Evolutionary conservation across 2,329 filamentous ascomycete species (phyloP).

Genomic region (Teratosphaeria pseudoeucalypti): DNA sequence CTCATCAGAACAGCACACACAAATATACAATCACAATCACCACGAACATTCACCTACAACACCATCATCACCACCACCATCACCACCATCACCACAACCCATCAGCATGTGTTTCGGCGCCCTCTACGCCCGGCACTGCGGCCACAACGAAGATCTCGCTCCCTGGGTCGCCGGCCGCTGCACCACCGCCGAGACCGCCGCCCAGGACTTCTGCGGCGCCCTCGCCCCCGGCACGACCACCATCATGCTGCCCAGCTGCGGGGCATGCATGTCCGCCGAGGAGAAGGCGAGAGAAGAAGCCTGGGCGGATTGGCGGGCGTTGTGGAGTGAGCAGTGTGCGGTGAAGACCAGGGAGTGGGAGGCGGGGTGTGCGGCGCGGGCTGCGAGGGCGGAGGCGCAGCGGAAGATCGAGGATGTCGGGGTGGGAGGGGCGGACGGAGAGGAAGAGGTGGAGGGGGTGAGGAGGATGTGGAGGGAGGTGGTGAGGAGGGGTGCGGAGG

Average conservation of each 20-base stretch:
- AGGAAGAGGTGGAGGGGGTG: neutral
- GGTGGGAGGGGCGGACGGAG: neutral
- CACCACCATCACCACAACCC: neutral
- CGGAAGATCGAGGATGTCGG: neutral
- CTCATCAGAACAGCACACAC: neutral
- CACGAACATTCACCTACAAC: neutral
- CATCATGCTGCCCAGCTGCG: neutral
- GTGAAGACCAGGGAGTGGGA: neutral
- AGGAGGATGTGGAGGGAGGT: neutral
- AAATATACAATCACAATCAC: neutral
- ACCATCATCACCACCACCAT: neutral
- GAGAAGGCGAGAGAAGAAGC: neutral
- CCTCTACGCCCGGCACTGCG: neutral
- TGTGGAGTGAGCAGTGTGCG: neutral
- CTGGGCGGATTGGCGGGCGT: neutral
- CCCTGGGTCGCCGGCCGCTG: neutral
- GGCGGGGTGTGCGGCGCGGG: neutral
- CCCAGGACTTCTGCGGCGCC: neutral
- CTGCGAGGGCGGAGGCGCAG: neutral
- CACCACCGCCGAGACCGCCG: neutral
- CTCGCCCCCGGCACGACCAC: neutral
- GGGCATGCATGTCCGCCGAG: neutral
- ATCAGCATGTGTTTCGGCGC: neutral
- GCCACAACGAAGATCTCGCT: neutral
- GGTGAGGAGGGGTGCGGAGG: neutral